These are phyloP conservation scores for Breynia disticha DNA, from an alignment of 441 rosid species.

Conservation along the genomic window DNA sequence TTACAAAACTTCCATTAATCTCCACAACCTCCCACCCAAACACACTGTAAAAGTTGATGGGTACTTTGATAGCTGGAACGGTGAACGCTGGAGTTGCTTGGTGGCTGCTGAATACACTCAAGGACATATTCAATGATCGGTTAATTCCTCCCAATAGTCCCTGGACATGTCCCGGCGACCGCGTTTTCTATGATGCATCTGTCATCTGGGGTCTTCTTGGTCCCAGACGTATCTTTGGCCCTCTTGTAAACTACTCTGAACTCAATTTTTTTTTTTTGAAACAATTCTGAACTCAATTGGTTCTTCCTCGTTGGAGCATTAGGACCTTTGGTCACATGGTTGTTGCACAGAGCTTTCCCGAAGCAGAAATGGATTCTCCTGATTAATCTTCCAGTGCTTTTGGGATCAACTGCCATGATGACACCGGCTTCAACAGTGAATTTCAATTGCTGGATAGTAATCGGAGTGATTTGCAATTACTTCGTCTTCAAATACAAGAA, in stretches of 20 bases:
- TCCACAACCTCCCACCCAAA: no score
- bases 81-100: slow-evolving; percentile 56
- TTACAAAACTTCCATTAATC: no score
- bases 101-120: slow-evolving; percentile 48
- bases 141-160: slow-evolving; percentile 62
- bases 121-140: slow-evolving; percentile 54
- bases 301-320: slow-evolving; percentile 61
- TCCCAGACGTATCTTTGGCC: slow-evolving; percentile 60
- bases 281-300: slow-evolving; percentile 46
- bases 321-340: slow-evolving; percentile 59
- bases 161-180: slow-evolving; percentile 73
- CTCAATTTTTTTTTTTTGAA: no score
- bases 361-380: slow-evolving; percentile 47
- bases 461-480: slow-evolving; percentile 50
- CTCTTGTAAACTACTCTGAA: slow-evolving; percentile 44
- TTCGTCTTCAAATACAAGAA: slow-evolving; percentile 45
- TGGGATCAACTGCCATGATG: slow-evolving; percentile 58
- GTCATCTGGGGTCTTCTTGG: slow-evolving; percentile 87
- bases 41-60: slow-evolving; percentile 29
- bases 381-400: slow-evolving; percentile 60
- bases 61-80: slow-evolving; percentile 67
- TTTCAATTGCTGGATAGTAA: slow-evolving; percentile 53
- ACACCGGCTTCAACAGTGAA: slow-evolving; percentile 73
- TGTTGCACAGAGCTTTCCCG: slow-evolving; percentile 50
- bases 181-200: slow-evolving; percentile 77